Evolutionary conservation across 2,329 filamentous ascomycete genomes (phyloP).

Genomic region (Neofusicoccum ribis): DNA sequence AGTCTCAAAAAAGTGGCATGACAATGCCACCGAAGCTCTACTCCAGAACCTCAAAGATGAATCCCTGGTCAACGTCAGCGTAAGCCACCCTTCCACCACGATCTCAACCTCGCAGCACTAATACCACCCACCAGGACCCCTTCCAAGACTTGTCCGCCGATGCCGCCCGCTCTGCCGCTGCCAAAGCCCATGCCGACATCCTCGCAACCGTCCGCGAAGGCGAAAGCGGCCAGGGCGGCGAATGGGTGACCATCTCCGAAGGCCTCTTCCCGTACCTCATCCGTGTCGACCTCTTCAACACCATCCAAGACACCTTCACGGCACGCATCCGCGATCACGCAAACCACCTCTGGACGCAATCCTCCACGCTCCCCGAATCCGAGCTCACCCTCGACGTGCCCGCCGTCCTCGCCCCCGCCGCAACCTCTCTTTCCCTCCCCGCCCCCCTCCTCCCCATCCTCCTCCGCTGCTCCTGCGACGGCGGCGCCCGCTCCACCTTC

Average conservation of each 20-base stretch:
- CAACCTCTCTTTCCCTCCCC: background rate
- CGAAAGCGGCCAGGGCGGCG: background rate
- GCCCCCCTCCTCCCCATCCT: conserved; percentile 15
- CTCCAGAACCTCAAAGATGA: background rate
- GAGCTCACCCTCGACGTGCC: conserved; percentile 2
- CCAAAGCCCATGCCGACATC: background rate
- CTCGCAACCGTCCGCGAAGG: background rate
- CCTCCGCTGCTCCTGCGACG: conserved; percentile 10
- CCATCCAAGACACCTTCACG: background rate
- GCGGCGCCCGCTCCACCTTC: conserved; percentile 6
- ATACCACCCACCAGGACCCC: background rate
- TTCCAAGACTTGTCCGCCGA: conserved; percentile 14
- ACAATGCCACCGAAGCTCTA: background rate
- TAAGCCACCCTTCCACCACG: background rate
- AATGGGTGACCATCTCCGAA: background rate
- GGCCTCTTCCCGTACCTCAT: conserved; percentile 17
- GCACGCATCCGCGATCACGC: background rate
- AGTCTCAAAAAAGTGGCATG: conserved; percentile 7
- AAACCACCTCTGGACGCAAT: background rate
- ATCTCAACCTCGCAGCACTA: background rate
- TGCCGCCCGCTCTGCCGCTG: conserved; percentile 5
- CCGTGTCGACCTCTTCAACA: background rate
- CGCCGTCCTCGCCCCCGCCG: background rate
- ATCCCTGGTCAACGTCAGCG: conserved; percentile 11
- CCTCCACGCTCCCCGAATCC: background rate